Base-by-base conservation (phyloP, 441 rosid genomes). In the Raphanus hybrid region DNA sequence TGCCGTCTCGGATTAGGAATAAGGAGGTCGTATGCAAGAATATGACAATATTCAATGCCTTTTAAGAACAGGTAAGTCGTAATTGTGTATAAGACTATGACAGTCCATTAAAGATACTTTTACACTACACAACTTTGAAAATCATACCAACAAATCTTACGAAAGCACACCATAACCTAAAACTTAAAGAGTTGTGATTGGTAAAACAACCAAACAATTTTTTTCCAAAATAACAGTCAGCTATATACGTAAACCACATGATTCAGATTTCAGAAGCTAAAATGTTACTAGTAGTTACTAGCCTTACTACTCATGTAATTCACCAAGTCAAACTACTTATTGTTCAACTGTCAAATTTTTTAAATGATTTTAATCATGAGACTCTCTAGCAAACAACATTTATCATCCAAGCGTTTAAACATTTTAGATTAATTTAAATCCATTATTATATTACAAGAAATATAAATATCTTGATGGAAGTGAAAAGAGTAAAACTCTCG, bases 91-190 rank as follows among this genome's bases (percentile, higher is more conserved):
- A 58, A 50, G 74, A 66, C 64, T 59, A 48, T 35, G 69, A 37
- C 69, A 48, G 32, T 78, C 37, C 14, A 73, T 72, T 23, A 37
- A 60, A 66, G 72, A 34, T 32, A 20, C 23, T 59, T 74, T 57
- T 71, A 77, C 67, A 72, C 76, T 35, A 65, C 35, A 71, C 11
- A 59, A 18, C 77, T 67, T 78, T 16, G 27, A 26, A 54, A 10
- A 35, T 37, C 69, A 72, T 61, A 72, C 76, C 81, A 72, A 78
- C 73, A 73, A 54, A 41, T 68, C 27, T 39, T 43, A 78, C 61
- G 66, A 78, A 73, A 73, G 75, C 70, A 66, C 73, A 71, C 48
- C 52, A 35, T 18, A 50, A 50, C 73, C 55, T 50, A 35, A 67
- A 57, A 60, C 8, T 27, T 64, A 12, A 54, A 8, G 41, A 78